These are phyloP conservation scores for Alternaria sp. DNA, from an alignment of 2,329 filamentous ascomycete species.

Conservation along the genomic window DNA sequence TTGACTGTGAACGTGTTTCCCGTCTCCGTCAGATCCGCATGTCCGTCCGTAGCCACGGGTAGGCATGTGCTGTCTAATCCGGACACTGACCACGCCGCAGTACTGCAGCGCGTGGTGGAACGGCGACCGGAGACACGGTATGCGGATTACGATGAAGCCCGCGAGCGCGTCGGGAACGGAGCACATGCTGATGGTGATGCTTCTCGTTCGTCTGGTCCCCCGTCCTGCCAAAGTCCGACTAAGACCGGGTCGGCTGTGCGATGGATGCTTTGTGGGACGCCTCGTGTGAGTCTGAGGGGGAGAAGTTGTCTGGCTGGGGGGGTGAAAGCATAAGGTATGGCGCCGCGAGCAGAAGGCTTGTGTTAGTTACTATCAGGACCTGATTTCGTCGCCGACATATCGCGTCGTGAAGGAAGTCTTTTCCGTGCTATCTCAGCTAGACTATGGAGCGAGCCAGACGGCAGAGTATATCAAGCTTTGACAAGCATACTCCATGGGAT, in stretches of 20 bases:
- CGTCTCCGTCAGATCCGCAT: conserved; percentile 1
- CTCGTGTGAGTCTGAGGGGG: conserved; percentile 21
- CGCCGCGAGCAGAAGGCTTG: conserved; percentile 25
- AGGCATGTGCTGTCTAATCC: conserved; percentile 11
- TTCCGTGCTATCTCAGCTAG: not conserved
- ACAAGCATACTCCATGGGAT: conserved; percentile 1
- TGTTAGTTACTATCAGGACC: conserved; percentile 26
- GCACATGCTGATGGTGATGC: conserved; percentile 33
- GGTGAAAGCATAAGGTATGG: conserved; percentile 23
- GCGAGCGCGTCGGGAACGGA: conserved; percentile 34
- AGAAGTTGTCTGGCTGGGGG: conserved; percentile 11
- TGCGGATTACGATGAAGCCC: conserved; percentile 35
- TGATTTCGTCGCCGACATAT: conserved; percentile 1
- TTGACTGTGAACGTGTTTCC: not conserved
- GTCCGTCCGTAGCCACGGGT: conserved; percentile 15
- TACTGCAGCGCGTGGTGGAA: conserved; percentile 27
- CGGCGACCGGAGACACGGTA: conserved; percentile 34
- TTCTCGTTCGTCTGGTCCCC: conserved; percentile 25
- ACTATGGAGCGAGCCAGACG: not conserved
- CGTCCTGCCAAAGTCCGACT: conserved; percentile 23
- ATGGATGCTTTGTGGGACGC: conserved; percentile 24
- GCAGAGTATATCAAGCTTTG: conserved; percentile 1
- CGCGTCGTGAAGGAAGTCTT: not conserved
- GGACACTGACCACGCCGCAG: conserved; percentile 17
- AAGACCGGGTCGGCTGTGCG: conserved; percentile 31